Base-by-base conservation (phyloP, 2,329 filamentous ascomycete species). In the Beauveria pseudobassiana region DNA sequence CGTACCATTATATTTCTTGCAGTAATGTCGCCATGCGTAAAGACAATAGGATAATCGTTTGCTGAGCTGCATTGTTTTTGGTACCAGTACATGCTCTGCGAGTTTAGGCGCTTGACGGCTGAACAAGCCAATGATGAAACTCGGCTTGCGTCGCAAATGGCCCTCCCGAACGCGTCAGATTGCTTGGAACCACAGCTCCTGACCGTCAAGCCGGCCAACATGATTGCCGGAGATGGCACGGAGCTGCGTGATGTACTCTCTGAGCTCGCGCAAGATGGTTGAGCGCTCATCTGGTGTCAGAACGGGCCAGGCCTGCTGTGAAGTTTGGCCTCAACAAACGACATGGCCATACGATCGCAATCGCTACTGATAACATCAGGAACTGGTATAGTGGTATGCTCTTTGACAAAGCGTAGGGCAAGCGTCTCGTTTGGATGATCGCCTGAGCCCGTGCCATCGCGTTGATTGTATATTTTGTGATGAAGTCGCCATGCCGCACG, bases 321-420 rank as follows among this genome's bases (percentile, higher is more conserved):
- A 61, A 20, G 68, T 68, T n/a, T 70, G 64, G 1, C 70, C 18
- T 68, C 63, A 1, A 72, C 46, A 18, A 66, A 67, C 49, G 67
- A 62, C 70, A 69, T 66, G 3, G 67, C 69, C 9, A 71, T 63
- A 42, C 68, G 69, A 56, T 70, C 68, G 66, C 63, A 71, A 1
- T 66, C 67, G 22, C 67, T 69, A 45, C 65, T 65, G 6, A 70
- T 60, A n/a, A 72, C 65, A 8, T 66, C 53, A 0, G 69, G 70
- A 0, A 71, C 68, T 0, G 69, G 68, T 0, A 72, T 71, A 0
- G 65, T 66, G 0, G 69, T 71, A 3, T 70, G 7, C n/a, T 30
- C 63, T 5, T 64, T 64, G 24, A 68, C 53, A 40, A 69, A 68
- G 1, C 54, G 43, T 18, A 70, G 49, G 2, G 59, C 68, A 0